Base-by-base conservation (phyloP, 441 rosid genomes). In the Melastoma candidum region DNA sequence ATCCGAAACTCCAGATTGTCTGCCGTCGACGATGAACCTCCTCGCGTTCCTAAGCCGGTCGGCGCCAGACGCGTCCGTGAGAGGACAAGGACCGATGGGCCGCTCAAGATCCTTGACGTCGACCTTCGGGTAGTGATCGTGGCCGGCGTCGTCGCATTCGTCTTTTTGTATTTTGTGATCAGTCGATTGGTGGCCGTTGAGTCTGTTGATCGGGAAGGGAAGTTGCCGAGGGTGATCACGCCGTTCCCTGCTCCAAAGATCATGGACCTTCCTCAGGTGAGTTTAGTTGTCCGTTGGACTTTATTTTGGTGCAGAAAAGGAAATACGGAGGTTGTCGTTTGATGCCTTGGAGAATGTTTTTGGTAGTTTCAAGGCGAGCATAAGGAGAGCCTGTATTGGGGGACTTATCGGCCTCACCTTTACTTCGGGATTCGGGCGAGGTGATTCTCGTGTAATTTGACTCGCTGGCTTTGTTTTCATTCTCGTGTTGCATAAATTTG, bases 321-420 rank as follows among this genome's bases (percentile, higher is more conserved):
- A 29, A 29, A 29, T 29, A 17, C 22, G 22, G 22, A 17, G 22
- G 22, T 29, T 29, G 41, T 32, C 8, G 5, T 32, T 32, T 32
- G 6, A 1, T 2, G 5, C 8, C 8, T 32, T 32, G 41, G 41
- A 4, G 41, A 32, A 8, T 4, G 8, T 32, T 32, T 32, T 32
- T 32, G 41, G 43, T 75, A 89, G 99, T 93, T 89, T 70, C 96
- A 89, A 61, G 96, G 95, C 1, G 93, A 84, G 57, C 97, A 87
- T 43, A 83, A 67, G 58, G 99, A 89, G 83, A 82, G 87, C 76
- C 74, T 94, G 66, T 85, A 94, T 54, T 87, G 99, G 99, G 99
- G 99, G 65, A 94, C 97, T 11, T 94, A 87, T 64, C 84, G 97
- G 43, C 96, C 97, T 72, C 84, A 89, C 59, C 85, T 83, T 73